Percentiles rank a stretch among this genome's conserved stretches.
phyloP scores from a whole-genome alignment of 2,329 filamentous ascomycete species.

The Thielaviopsis punctulata region DNA sequence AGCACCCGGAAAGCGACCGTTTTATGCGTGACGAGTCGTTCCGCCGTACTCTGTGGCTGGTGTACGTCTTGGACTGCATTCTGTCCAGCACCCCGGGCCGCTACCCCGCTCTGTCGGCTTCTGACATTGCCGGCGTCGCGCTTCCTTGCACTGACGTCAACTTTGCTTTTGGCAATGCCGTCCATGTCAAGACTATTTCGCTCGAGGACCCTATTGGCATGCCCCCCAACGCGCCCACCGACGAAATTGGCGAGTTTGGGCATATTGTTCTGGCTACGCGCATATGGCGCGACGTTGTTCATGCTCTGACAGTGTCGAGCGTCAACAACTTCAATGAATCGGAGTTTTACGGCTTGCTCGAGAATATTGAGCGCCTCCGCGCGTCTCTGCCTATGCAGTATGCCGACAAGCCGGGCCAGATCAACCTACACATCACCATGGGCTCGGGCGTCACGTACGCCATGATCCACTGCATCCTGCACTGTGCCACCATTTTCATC shows the following conservation, averaged over 20 bases:
- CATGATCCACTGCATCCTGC: conserved; percentile 44
- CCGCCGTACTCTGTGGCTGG: conserved; percentile 43
- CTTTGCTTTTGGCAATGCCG: conserved; percentile 44
- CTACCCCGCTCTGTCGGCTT: conserved; percentile 35
- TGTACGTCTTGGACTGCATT: conserved; percentile 46
- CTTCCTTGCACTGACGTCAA: conserved; percentile 44
- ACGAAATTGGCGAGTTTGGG: conserved; percentile 42
- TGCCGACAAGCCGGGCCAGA: conserved; percentile 42
- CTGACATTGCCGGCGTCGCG: conserved; percentile 37
- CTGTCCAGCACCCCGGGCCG: conserved; percentile 44
- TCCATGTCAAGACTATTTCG: conserved; percentile 38
- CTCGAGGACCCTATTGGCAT: conserved; percentile 23
- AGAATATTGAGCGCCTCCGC: conserved; percentile 37
- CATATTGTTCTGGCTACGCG: conserved; percentile 43
- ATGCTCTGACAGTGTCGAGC: conserved; percentile 39
- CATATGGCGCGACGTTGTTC: conserved; percentile 44
- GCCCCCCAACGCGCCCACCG: conserved; percentile 23
- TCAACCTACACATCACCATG: conserved; percentile 46
- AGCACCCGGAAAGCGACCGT: conserved; percentile 34
- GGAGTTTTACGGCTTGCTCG: conserved; percentile 32
- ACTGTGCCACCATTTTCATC: conserved; percentile 43
- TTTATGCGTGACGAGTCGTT: conserved; percentile 45
- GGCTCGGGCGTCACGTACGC: conserved; percentile 45
- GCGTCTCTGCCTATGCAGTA: conserved; percentile 40
- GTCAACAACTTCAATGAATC: conserved; percentile 36